These are phyloP conservation scores for Blastobotrys mokoenaii DNA, from an alignment of 805 yeast species.

Conservation along the genomic window DNA sequence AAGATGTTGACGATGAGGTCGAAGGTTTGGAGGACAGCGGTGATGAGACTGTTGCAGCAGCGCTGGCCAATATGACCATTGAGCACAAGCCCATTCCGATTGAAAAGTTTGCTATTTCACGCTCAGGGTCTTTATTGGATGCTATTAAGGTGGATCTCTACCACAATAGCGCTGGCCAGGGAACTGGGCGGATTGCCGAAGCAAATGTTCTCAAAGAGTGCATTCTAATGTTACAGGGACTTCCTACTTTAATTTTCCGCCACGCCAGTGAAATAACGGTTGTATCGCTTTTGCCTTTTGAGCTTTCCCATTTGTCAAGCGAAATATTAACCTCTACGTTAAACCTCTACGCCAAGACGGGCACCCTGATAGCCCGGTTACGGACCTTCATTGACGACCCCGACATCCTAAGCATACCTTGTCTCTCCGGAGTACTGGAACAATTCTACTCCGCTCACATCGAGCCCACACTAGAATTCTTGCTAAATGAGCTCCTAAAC, in stretches of 20 bases:
- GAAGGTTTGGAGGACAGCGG: background rate
- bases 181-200: background rate
- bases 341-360: too few relatives aligned
- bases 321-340: too few relatives aligned
- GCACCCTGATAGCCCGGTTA: too few relatives aligned
- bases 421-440: too few relatives aligned
- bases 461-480: too few relatives aligned
- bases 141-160: background rate
- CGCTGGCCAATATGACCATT: background rate
- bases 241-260: background rate
- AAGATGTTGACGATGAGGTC: slow-evolving; percentile 5
- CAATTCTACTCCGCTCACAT: too few relatives aligned
- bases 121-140: background rate
- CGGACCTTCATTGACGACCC: too few relatives aligned
- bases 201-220: background rate
- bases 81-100: background rate
- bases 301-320: too few relatives aligned
- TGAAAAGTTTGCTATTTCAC: background rate
- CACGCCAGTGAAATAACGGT: too few relatives aligned
- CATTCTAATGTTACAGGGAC: background rate
- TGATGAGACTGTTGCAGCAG: background rate
- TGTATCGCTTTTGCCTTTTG: too few relatives aligned
- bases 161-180: background rate
- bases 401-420: too few relatives aligned
- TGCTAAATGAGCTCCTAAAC: too few relatives aligned